Percentiles rank a stretch among this genome's conserved stretches.
Conservation (phyloP, 2,329 filamentous ascomycete genomes). For the Fonsecaea nubica region DNA sequence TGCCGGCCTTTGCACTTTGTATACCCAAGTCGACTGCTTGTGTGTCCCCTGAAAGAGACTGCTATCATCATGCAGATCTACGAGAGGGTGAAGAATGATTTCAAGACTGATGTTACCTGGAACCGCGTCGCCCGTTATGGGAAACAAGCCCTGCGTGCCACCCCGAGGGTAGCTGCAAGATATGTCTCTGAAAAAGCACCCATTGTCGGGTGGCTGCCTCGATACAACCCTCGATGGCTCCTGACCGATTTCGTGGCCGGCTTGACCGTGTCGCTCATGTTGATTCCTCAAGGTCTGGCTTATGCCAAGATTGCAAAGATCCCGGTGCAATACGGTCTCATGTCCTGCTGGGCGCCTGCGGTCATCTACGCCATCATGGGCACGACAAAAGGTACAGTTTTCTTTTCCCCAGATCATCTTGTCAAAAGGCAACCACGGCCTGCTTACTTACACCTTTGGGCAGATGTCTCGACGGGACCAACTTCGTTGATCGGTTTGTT, state of each 20-base stretch:
- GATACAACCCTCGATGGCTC: conserved; percentile 67
- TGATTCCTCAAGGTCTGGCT: conserved; percentile 67
- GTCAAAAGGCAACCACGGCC: neutral
- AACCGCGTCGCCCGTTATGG: conserved; percentile 33
- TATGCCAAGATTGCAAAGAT: conserved; percentile 69
- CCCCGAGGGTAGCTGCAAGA: conserved; percentile 61
- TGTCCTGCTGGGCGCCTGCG: conserved; percentile 66
- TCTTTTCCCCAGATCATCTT: neutral
- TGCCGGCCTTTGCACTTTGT: neutral
- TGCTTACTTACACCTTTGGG: conserved; percentile 16
- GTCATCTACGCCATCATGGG: conserved; percentile 66
- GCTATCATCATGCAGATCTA: conserved; percentile 34
- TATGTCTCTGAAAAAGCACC: conserved; percentile 68
- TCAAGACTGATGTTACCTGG: conserved; percentile 38
- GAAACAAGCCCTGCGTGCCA: conserved; percentile 44
- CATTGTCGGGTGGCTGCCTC: conserved; percentile 67
- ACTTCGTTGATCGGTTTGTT: conserved; percentile 70
- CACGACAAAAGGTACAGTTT: conserved; percentile 62
- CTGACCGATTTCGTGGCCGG: conserved; percentile 68
- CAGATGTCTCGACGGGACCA: conserved; percentile 66
- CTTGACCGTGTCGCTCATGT: conserved; percentile 64
- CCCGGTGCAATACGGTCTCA: conserved; percentile 65
- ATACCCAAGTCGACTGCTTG: neutral
- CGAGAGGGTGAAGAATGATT: conserved; percentile 34
- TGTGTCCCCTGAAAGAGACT: conserved; percentile 8